These are phyloP conservation scores for Sclerotinia trifoliorum DNA, from an alignment of 2,329 filamentous ascomycete genomes.

Conservation along the genomic window DNA sequence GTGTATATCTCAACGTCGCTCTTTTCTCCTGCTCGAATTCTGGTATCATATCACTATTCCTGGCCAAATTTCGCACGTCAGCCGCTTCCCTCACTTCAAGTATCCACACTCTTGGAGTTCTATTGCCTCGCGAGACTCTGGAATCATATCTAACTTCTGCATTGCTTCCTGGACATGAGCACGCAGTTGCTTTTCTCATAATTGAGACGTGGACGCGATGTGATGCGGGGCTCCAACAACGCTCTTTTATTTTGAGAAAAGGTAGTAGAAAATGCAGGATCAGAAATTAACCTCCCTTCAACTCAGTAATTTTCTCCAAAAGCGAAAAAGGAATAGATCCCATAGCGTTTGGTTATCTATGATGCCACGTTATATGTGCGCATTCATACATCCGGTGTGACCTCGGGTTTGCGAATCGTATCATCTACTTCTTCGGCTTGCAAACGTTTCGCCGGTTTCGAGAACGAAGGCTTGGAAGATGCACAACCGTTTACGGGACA, in stretches of 20 bases:
- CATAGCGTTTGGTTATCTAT: slow-evolving; percentile 48
- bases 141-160: slow-evolving; percentile 50
- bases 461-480: slow-evolving; percentile 56
- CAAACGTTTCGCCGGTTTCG: slow-evolving; percentile 47
- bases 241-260: slow-evolving; percentile 40
- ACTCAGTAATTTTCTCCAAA: slow-evolving; percentile 51
- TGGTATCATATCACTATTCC: slow-evolving; percentile 18
- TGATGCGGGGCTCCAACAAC: slow-evolving; percentile 63
- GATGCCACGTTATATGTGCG: neutral
- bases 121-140: slow-evolving; percentile 22
- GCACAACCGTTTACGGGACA: slow-evolving; percentile 52
- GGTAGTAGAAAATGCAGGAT: neutral
- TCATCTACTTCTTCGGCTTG: slow-evolving; percentile 54
- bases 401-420: slow-evolving; percentile 60
- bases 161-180: slow-evolving; percentile 62
- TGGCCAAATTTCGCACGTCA: slow-evolving; percentile 27
- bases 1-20: slow-evolving; percentile 11
- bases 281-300: slow-evolving; percentile 44
- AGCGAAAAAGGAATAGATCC: slow-evolving; percentile 49
- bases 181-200: slow-evolving; percentile 59
- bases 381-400: slow-evolving; percentile 43
- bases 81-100: slow-evolving; percentile 19
- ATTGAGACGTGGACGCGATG: slow-evolving; percentile 60
- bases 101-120: slow-evolving; percentile 22
- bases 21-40: slow-evolving; percentile 3